phyloP scores from a whole-genome alignment of 2,329 filamentous ascomycete species.

The Alternaria tenuissima region DNA sequence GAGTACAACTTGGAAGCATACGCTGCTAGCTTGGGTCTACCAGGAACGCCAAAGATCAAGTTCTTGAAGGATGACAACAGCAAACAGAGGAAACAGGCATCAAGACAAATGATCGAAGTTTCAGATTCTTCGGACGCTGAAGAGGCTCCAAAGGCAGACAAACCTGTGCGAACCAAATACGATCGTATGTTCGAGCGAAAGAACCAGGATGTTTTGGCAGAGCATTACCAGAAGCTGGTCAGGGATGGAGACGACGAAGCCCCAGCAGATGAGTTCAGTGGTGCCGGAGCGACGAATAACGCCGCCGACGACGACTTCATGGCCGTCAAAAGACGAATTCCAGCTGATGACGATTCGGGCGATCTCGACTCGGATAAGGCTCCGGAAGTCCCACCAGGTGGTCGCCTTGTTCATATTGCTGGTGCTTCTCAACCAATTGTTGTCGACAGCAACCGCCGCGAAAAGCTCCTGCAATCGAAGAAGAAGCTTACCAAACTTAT shows the following conservation, averaged over 20 bases:
- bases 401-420: slow-evolving; percentile 69
- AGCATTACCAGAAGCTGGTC: slow-evolving; percentile 90
- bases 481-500: slow-evolving; percentile 93
- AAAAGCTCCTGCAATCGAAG: slow-evolving; percentile 94
- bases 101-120: slow-evolving; percentile 67
- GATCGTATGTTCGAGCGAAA: slow-evolving; percentile 97
- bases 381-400: slow-evolving; percentile 53
- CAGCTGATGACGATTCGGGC: slow-evolving; percentile 67
- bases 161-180: slow-evolving; percentile 89
- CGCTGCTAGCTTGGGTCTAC: slow-evolving; percentile 84
- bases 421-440: slow-evolving; percentile 75
- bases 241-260: slow-evolving; percentile 58
- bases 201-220: slow-evolving; percentile 95
- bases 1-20: slow-evolving; percentile 86
- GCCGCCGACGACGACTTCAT: slow-evolving; percentile 84
- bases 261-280: slow-evolving; percentile 46
- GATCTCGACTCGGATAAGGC: slow-evolving; percentile 55
- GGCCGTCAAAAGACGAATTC: slow-evolving; percentile 85
- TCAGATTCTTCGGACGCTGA: slow-evolving; percentile 70
- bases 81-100: slow-evolving; percentile 87
- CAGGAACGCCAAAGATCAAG: slow-evolving; percentile 90
- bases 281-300: slow-evolving; percentile 38
- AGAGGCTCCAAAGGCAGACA: slow-evolving; percentile 58
- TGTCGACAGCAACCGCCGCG: slow-evolving; percentile 92
- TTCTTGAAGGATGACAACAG: slow-evolving; percentile 90